These are phyloP conservation scores for Eucalyptus virginea DNA, from an alignment of 345 rosid genomes.

Conservation along the genomic window DNA sequence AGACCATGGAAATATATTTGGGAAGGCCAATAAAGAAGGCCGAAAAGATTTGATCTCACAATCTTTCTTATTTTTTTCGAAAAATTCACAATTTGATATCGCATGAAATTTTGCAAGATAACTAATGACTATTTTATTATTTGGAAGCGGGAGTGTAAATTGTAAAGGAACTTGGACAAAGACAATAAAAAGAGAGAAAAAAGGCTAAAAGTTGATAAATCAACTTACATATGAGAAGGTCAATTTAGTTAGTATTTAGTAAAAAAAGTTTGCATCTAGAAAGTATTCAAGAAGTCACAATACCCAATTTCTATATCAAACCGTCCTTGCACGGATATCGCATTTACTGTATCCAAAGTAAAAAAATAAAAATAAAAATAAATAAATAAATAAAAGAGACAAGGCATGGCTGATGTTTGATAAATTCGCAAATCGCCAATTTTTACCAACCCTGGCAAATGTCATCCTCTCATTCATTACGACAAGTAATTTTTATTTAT, in stretches of 20 bases:
- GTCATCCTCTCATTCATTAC: background rate
- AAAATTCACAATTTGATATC: rapidly evolving
- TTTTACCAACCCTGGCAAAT: background rate
- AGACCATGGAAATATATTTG: background rate
- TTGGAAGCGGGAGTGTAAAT: background rate
- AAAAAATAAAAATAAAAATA: background rate
- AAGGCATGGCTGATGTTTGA: background rate
- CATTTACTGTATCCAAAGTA: background rate
- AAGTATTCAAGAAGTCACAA: background rate
- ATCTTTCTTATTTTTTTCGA: background rate
- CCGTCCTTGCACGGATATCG: background rate
- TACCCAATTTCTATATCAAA: background rate
- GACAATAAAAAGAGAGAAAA: background rate
- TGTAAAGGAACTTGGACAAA: background rate
- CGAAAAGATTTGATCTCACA: background rate
- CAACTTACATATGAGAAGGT: background rate
- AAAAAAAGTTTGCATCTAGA: background rate
- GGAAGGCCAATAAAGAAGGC: background rate
- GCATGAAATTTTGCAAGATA: background rate
- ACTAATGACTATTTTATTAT: background rate
- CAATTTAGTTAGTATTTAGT: background rate
- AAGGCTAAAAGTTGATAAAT: background rate
- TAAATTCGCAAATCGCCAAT: background rate
- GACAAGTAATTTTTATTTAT: no score
- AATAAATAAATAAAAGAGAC: no score